Percentiles rank a stretch among this genome's conserved stretches.
Evolutionary conservation across 306 rosid species (phyloP).

Genomic region (Alnus glutinosa): DNA sequence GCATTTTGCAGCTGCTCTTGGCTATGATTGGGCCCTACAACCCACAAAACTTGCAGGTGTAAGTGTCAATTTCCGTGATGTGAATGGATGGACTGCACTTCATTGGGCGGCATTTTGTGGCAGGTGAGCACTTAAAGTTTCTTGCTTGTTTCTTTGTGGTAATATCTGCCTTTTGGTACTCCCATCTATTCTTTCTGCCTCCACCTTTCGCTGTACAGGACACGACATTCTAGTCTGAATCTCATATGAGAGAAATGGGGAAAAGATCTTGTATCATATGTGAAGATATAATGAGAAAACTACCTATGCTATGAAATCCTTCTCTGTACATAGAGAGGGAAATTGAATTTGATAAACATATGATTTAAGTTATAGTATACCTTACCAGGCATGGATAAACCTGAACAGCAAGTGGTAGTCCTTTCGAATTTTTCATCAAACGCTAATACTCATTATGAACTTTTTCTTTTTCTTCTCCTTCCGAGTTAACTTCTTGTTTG

Average conservation of each 20-base stretch:
- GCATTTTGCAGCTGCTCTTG: constrained; percentile 90
- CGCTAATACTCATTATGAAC: not conserved
- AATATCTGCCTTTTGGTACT: not conserved
- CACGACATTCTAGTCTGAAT: not conserved
- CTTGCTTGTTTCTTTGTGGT: constrained; percentile 15
- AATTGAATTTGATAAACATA: not conserved
- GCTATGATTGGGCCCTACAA: constrained; percentile 82
- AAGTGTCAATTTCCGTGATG: constrained; percentile 81
- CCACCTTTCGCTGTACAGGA: not conserved
- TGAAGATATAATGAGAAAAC: not conserved
- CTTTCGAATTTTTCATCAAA: not conserved
- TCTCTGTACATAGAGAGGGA: not conserved
- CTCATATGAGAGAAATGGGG: not conserved
- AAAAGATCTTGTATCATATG: not conserved
- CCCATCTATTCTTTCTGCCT: not conserved
- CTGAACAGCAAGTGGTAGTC: constrained; percentile 1
- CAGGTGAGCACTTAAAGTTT: constrained; percentile 50
- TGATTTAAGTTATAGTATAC: not conserved
- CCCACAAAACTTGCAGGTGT: constrained; percentile 77
- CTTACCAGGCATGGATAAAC: not conserved
- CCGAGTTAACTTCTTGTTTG: constrained; percentile 23
- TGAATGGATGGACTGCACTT: constrained; percentile 91
- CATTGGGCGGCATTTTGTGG: constrained; percentile 96
- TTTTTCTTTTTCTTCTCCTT: constrained; percentile 11
- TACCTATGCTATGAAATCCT: not conserved